Percentiles rank a stretch among this genome's conserved stretches.
Conservation (phyloP, 164 flowering plant species). For the Houttuynia cordata region DNA sequence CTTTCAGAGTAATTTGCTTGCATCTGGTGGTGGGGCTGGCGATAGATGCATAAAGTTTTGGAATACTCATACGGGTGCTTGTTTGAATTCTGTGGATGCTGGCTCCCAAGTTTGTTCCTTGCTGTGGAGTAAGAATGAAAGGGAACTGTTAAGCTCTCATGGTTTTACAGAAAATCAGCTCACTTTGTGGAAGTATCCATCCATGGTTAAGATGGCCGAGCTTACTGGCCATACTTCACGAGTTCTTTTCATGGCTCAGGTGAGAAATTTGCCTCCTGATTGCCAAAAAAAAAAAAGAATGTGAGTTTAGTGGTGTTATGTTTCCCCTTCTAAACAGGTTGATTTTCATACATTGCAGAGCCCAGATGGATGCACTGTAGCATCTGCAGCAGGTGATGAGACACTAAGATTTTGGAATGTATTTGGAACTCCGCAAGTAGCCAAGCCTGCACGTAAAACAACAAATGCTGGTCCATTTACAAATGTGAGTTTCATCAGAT, state of each 20-base stretch:
- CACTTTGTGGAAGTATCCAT: constrained; percentile 59
- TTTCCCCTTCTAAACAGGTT: too few relatives aligned
- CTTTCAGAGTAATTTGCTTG: constrained; percentile 47
- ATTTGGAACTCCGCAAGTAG: constrained; percentile 32
- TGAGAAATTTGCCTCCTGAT: constrained; percentile 5
- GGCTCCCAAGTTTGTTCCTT: constrained; percentile 61
- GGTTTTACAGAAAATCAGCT: constrained; percentile 55
- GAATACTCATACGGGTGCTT: constrained; percentile 58
- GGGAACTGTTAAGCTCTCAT: constrained; percentile 54
- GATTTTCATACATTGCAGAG: constrained; percentile 15
- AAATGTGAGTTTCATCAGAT: constrained; percentile 33
- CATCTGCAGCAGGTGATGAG: constrained; percentile 47
- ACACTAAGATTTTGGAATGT: constrained; percentile 46
- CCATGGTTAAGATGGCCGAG: constrained; percentile 57
- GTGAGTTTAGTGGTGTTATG: too few relatives aligned
- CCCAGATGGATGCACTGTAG: constrained; percentile 53
- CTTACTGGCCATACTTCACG: constrained; percentile 67
- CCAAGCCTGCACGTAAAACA: constrained; percentile 21
- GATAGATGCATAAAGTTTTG: constrained; percentile 57
- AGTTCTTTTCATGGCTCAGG: constrained; percentile 63
- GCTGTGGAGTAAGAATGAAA: constrained; percentile 50
- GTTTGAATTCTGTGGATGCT: constrained; percentile 55
- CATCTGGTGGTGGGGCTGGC: constrained; percentile 53
- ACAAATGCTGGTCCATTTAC: constrained; percentile 39
- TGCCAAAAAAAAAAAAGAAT: too few relatives aligned